Percentiles rank a stretch among this genome's conserved stretches.
phyloP scores from a whole-genome alignment of 805 yeast genomes.

The Cyberlindnera amylophila region DNA sequence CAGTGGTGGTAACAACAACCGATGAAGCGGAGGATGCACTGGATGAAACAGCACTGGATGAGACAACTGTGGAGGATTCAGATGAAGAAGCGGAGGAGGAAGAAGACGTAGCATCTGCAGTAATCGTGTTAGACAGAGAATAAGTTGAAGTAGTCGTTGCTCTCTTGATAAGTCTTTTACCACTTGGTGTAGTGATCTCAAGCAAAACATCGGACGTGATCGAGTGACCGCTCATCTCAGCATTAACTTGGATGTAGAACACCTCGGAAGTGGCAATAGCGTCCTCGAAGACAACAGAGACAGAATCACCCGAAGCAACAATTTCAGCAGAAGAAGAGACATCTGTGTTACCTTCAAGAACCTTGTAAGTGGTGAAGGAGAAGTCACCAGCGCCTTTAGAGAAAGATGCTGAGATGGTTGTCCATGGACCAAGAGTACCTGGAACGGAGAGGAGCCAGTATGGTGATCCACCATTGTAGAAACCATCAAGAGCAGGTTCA shows the following conservation, averaged over 20 bases:
- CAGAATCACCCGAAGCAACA: background rate
- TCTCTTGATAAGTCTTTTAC: conserved; percentile 15
- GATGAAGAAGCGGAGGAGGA: conserved; percentile 12
- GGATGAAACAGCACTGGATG: conserved; percentile 18
- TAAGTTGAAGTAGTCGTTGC: conserved; percentile 7
- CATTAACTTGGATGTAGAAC: conserved; percentile 6
- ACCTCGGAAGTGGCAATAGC: background rate
- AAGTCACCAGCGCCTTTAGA: conserved; percentile 12
- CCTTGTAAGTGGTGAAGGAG: conserved; percentile 6
- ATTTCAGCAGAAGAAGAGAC: conserved; percentile 3
- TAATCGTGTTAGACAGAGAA: conserved; percentile 6
- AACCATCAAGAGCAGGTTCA: conserved; percentile 12
- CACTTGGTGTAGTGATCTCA: conserved; percentile 6
- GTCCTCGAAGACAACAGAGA: conserved; percentile 2
- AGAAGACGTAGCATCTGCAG: conserved; percentile 13
- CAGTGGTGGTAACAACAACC: conserved; percentile 29
- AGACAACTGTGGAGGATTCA: background rate
- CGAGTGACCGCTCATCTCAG: conserved; percentile 12
- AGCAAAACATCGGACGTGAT: conserved; percentile 11
- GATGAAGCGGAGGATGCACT: conserved; percentile 18
- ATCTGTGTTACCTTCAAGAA: conserved; percentile 6
- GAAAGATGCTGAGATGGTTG: conserved; percentile 12
- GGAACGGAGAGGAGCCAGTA: conserved; percentile 14
- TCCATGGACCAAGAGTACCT: conserved; percentile 20
- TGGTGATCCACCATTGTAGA: conserved; percentile 14